phyloP scores from a whole-genome alignment of 83 land plant genomes.

The Diphasiastrum complanatum region DNA sequence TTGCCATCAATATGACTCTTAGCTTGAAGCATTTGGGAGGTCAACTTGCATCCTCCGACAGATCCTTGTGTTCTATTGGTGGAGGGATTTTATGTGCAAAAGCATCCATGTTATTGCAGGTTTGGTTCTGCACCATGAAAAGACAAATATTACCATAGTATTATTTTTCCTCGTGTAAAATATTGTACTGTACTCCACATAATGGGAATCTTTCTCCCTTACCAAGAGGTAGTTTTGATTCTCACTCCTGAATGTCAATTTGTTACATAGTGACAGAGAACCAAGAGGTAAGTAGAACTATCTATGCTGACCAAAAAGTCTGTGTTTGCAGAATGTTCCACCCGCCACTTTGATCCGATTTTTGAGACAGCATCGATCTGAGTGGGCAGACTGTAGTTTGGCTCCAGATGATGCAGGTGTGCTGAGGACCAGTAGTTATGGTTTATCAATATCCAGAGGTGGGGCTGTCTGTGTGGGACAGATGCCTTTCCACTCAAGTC shows the following conservation, averaged over 20 bases:
- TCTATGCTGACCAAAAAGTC: too few relatives aligned
- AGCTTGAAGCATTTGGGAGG: slow-evolving; percentile 5
- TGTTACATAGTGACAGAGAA: too few relatives aligned
- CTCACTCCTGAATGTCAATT: too few relatives aligned
- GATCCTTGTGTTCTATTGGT: slow-evolving; percentile 19
- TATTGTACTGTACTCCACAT: too few relatives aligned
- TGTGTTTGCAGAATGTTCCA: slow-evolving; percentile 70
- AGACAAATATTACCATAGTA: too few relatives aligned
- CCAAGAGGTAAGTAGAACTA: too few relatives aligned
- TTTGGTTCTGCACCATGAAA: slow-evolving; percentile 4
- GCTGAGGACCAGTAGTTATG: slow-evolving; percentile 36
- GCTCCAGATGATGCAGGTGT: slow-evolving; percentile 56
- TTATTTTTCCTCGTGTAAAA: too few relatives aligned
- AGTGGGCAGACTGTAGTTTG: slow-evolving; percentile 74
- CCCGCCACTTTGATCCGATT: slow-evolving; percentile 72
- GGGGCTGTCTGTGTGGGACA: slow-evolving; percentile 26
- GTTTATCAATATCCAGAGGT: neutral
- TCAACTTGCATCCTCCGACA: slow-evolving; percentile 14
- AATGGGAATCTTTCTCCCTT: too few relatives aligned
- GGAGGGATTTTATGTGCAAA: slow-evolving; percentile 34
- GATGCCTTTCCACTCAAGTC: slow-evolving; percentile 60
- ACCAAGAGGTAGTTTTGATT: too few relatives aligned
- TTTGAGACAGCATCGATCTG: slow-evolving; percentile 78
- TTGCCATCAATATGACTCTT: slow-evolving; percentile 21
- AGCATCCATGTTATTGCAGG: slow-evolving; percentile 22